Evolutionary conservation across 306 rosid species (phyloP), one percentile per base, ranked within the genome.

Genomic region (Quercus parvula): DNA sequence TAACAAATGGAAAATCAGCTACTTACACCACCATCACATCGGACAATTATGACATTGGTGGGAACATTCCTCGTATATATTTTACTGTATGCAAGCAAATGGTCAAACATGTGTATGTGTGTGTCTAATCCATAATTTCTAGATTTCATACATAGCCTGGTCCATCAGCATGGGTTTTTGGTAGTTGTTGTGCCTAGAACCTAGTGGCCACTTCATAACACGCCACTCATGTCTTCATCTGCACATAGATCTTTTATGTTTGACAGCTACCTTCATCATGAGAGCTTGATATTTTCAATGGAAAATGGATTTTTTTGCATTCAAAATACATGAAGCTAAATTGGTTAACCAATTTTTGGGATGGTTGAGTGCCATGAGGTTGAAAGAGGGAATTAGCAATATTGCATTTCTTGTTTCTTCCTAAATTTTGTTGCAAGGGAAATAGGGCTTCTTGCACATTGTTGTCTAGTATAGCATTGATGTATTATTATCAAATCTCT

Each of bases 401-500:
- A 20, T 59, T 55, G 75, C 44, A 77, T 56, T 56, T 24, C 44
- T 77, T 30, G 15, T 57, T 61, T 46, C 33, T 27, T 30, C 57
- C 30, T 4, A 31, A 51, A 69, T 12, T 56, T 78, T 76, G 54
- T 28, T 46, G 41, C 31, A 25, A 22, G 72, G 31, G 76, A 78
- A 79, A 31, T 27, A 66, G 20, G 27, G 5, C 71, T 77, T 55
- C 33, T 73, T 52, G 33, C 55, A 18, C 71, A 67, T 7, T 56
- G 13, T 31, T 15, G 12, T 75, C 61, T 28, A 30, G 59, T 56
- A 35, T 28, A 6, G 24, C 51, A 76, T 71, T 71, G 78, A 77
- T 77, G 38, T 13, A 13, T 78, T 75, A 59, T 57, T 56, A 14
- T 25, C 75, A 25, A 80, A 56, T 59, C 59, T 57, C 75, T 78